Conservation (phyloP, 257 asterid genomes). For the Solanum tarijense region DNA sequence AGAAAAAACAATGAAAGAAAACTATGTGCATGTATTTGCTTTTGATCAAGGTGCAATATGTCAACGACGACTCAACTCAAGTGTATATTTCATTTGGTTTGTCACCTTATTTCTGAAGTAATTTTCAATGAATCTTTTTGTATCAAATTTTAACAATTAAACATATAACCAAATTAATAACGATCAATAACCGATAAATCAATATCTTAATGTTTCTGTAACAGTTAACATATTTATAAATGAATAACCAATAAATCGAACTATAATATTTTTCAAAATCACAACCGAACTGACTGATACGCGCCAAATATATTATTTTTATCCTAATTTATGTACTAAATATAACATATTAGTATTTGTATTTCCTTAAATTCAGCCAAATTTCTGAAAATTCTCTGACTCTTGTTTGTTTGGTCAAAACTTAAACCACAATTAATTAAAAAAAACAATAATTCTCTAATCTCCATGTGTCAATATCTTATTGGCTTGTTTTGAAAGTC, state of each 20-base stretch:
- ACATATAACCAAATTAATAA: too few species aligned
- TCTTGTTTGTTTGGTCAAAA: neutral
- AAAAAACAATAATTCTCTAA: neutral
- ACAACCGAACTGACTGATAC: too few species aligned
- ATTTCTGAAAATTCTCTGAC: neutral
- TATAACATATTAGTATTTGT: neutral
- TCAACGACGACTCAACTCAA: neutral
- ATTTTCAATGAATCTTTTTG: too few species aligned
- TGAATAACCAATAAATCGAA: too few species aligned
- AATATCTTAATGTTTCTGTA: too few species aligned
- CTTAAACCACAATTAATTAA: neutral
- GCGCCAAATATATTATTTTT: neutral
- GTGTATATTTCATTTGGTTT: neutral
- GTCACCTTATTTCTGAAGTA: neutral
- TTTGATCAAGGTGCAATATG: neutral
- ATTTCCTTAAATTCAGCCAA: neutral
- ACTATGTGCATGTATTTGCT: too few species aligned
- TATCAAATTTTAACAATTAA: too few species aligned
- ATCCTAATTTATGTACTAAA: neutral
- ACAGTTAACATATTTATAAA: too few species aligned
- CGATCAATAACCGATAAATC: too few species aligned
- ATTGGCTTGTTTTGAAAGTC: neutral
- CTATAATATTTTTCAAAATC: too few species aligned
- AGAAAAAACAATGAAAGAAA: too few species aligned
- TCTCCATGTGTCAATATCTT: neutral